These are phyloP conservation scores for Podosphaera leucotricha DNA, from an alignment of 2,329 filamentous ascomycete species.

Conservation along the genomic window DNA sequence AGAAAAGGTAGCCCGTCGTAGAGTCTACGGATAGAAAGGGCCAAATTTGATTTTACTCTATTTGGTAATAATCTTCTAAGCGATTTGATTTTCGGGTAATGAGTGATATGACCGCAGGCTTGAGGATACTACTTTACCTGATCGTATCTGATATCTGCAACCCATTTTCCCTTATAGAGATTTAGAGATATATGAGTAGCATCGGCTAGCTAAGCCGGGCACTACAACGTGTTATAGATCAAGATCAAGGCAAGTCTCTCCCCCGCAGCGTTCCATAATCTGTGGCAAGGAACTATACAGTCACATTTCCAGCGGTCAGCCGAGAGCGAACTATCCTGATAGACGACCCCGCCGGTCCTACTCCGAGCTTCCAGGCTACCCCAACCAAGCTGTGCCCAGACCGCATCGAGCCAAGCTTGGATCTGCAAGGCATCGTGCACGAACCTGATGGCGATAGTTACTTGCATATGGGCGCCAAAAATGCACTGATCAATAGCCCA, in stretches of 20 bases:
- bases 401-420: slow-evolving; percentile 1
- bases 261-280: slow-evolving; percentile 20
- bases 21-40: neutral
- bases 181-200: neutral
- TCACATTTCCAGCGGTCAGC: neutral
- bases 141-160: no score
- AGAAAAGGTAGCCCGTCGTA: neutral
- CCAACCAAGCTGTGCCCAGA: slow-evolving; percentile 1
- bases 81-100: neutral
- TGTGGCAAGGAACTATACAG: slow-evolving; percentile 19
- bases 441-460: slow-evolving; percentile 3
- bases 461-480: slow-evolving; percentile 1
- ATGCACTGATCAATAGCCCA: slow-evolving; percentile 5
- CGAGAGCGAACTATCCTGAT: neutral
- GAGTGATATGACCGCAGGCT: neutral
- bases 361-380: no score
- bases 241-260: slow-evolving; percentile 14
- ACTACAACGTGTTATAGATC: slow-evolving; percentile 1
- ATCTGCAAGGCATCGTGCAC: neutral
- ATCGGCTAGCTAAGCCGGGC: neutral
- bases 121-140: no score
- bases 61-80: neutral
- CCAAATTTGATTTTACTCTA: neutral
- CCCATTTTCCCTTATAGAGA: neutral
- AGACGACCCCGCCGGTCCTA: neutral